Percentiles rank a stretch among this genome's conserved stretches.
phyloP scores from a whole-genome alignment of 169 alveolate genomes.

The Plasmodium yoelii region DNA sequence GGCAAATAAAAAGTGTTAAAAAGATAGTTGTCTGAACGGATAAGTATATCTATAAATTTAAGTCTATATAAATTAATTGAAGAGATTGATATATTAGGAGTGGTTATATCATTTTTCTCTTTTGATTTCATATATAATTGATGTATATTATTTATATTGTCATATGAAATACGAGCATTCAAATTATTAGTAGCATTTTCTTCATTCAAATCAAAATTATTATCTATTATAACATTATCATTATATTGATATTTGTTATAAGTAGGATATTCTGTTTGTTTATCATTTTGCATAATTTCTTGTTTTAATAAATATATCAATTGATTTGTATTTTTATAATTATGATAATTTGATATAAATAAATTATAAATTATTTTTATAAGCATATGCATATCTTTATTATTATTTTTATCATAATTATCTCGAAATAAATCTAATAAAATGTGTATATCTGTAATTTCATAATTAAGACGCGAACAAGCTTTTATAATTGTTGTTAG shows the following conservation, averaged over 20 bases:
- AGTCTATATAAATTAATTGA: constrained; percentile 59
- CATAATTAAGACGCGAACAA: constrained; percentile 68
- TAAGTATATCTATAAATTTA: constrained; percentile 38
- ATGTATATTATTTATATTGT: constrained; percentile 50
- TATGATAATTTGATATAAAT: constrained; percentile 53
- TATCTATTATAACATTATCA: constrained; percentile 42
- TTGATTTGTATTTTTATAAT: constrained; percentile 49
- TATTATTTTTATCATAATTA: constrained; percentile 5
- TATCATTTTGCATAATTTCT: constrained; percentile 1
- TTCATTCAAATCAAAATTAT: not conserved
- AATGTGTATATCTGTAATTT: constrained; percentile 35
- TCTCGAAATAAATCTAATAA: constrained; percentile 25
- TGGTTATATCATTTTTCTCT: not conserved
- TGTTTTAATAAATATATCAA: constrained; percentile 39
- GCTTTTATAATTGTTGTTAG: constrained; percentile 45
- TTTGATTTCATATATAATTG: constrained; percentile 22
- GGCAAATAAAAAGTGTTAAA: constrained; percentile 33
- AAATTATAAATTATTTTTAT: constrained; percentile 59
- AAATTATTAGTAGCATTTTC: not conserved
- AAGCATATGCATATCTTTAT: constrained; percentile 26
- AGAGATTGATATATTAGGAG: not conserved
- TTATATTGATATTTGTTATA: constrained; percentile 59
- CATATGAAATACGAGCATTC: constrained; percentile 32
- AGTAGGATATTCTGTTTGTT: constrained; percentile 31
- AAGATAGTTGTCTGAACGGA: constrained; percentile 51